A percentile compares a stretch with the other conserved stretches of the same genome.
These are phyloP conservation scores for Leccinum ochraceum DNA, from an alignment of 768 basidiomycete genomes.

Conservation along the genomic window DNA sequence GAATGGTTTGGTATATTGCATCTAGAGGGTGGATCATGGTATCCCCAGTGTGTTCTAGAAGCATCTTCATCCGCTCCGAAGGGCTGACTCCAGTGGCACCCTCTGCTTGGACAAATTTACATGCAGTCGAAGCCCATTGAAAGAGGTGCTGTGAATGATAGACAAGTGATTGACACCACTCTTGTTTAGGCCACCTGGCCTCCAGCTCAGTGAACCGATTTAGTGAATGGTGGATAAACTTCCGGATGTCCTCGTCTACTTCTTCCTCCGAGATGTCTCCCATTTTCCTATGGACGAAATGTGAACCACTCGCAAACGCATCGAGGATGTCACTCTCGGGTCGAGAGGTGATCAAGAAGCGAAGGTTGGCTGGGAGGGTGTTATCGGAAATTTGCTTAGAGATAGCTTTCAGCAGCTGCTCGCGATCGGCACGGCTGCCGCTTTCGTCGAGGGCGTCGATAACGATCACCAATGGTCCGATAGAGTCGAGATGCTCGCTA, in stretches of 20 bases:
- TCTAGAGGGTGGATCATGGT: background rate
- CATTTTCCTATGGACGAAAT: background rate
- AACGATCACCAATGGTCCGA: background rate
- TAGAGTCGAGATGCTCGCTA: rapidly evolving
- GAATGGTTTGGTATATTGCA: background rate
- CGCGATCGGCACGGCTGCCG: background rate
- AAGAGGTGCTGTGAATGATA: background rate
- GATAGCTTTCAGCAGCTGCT: background rate
- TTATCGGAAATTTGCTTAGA: background rate
- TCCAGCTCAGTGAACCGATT: background rate
- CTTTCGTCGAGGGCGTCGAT: background rate
- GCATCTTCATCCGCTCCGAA: background rate
- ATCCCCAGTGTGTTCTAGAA: background rate
- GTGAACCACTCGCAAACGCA: background rate
- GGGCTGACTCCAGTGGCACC: background rate
- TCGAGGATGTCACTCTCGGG: background rate
- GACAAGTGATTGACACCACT: background rate
- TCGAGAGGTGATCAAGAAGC: background rate
- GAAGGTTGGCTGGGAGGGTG: too few species aligned
- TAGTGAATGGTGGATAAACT: background rate
- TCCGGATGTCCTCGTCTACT: background rate
- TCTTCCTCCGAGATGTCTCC: too few species aligned
- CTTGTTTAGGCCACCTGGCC: background rate
- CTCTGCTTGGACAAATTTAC: background rate
- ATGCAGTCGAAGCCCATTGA: background rate